Conservation (phyloP, 768 basidiomycete species). For the Trametes punicea region DNA sequence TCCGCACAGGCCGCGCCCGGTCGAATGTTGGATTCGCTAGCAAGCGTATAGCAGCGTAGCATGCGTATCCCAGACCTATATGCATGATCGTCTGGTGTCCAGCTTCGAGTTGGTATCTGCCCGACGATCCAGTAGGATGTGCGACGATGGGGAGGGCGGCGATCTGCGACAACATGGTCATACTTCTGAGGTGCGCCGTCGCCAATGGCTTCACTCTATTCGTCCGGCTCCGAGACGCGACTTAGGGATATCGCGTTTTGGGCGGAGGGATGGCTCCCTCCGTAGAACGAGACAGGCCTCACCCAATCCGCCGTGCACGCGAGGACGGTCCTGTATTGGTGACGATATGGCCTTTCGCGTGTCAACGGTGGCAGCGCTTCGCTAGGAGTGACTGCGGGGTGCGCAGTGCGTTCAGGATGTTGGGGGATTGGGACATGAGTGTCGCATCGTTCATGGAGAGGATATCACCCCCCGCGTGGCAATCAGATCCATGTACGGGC, state of each 20-base stretch:
- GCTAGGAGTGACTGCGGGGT: not conserved
- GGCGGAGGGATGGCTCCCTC: not conserved
- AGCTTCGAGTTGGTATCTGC: not conserved
- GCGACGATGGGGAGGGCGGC: not conserved
- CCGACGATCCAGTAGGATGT: not conserved
- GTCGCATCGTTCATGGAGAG: no score
- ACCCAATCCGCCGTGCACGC: not conserved
- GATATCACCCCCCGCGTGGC: no score
- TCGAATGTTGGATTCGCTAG: not conserved
- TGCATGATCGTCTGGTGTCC: not conserved
- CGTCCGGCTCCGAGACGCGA: not conserved
- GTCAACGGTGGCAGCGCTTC: not conserved
- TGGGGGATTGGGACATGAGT: no score
- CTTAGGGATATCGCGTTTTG: not conserved
- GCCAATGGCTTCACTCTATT: not conserved
- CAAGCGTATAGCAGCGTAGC: not conserved
- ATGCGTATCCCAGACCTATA: no score
- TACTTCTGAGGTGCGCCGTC: not conserved
- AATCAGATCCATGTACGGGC: no score
- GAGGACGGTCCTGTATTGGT: not conserved
- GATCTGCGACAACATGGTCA: not conserved
- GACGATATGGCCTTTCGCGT: no score
- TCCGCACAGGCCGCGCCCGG: not conserved
- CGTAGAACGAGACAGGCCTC: not conserved
- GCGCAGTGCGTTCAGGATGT: not conserved